Evolutionary conservation across 75 land plant species (phyloP).

Genomic region (Cunninghamia lanceolata): DNA sequence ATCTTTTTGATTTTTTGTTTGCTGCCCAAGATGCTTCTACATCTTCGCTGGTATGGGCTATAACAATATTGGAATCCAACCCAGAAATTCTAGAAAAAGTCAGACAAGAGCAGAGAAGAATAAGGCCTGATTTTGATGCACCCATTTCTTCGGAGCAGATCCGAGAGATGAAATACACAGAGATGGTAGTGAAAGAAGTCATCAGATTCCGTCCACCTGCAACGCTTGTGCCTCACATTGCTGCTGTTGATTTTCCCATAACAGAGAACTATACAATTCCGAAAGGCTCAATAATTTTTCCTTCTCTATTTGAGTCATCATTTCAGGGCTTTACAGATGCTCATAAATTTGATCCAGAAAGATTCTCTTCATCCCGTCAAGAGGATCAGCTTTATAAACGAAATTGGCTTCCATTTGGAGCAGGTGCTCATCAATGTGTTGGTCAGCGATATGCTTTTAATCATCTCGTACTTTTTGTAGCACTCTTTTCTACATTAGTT

Average conservation of each 20-base stretch:
- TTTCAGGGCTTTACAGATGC: conserved; percentile 89
- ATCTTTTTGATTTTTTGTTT: conserved; percentile 85
- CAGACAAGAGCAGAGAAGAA: conserved; percentile 48
- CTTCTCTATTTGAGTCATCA: conserved; percentile 73
- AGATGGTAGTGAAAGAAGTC: conserved; percentile 90
- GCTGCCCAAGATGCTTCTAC: conserved; percentile 99
- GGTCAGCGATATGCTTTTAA: conserved; percentile 65
- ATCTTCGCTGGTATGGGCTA: conserved; percentile 85
- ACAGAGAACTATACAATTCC: conserved; percentile 80
- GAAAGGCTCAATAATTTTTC: conserved; percentile 89
- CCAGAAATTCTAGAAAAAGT: conserved; percentile 70
- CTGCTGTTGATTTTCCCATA: conserved; percentile 49
- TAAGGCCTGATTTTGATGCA: conserved; percentile 40
- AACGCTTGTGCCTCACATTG: conserved; percentile 88
- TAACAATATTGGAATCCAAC: conserved; percentile 68
- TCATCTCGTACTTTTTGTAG: conserved; percentile 69
- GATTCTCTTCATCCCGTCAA: conserved; percentile 60
- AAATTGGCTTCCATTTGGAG: conserved; percentile 77
- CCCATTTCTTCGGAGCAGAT: conserved; percentile 55
- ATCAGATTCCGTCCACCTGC: conserved; percentile 80
- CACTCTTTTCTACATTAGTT: conserved; percentile 60
- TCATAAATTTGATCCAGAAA: conserved; percentile 86
- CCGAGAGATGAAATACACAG: conserved; percentile 72
- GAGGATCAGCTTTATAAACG: conserved; percentile 73
- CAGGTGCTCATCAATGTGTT: conserved; percentile 93